Base-by-base conservation (phyloP, 2,329 filamentous ascomycete genomes). In the Fusarium gaditjirri region DNA sequence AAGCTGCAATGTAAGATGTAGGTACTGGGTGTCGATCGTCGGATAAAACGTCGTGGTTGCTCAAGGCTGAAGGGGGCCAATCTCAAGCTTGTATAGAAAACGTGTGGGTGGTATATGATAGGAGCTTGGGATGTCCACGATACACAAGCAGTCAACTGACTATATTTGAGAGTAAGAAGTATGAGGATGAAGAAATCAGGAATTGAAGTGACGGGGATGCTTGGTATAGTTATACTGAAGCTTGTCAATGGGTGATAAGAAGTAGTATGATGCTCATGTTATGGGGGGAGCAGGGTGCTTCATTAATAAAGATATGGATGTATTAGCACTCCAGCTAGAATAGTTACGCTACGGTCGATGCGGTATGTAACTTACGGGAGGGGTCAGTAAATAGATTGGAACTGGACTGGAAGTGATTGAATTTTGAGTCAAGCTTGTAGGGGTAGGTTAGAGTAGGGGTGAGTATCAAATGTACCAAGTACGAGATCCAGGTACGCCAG, bases 331-430 rank as follows among this genome's bases (percentile, higher is more conserved):
- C 64, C 44, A 35, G 27, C 62, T 55, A 64, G 60, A 61, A 59
- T 50, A 65, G 12, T 21, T 29, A 46, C 21, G 25, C 19, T 50
- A 36, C 47, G 44, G 44, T 65, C 38, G 43, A 43, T 46, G 44
- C 54, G 54, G 52, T 58, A 50, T 55, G 49, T 58, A 46, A 46
- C 53, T 46, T 56, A 65, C 62, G 73, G 73, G 68, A 71, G 74
- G 73, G 74, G 73, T 75, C 61, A 76, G 73, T 64, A 75, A 76
- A 65, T 70, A 76, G 61, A 74, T 73, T 73, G 63, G 61, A 66
- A 21, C 47, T 36, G 44, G 29, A 23, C 49, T 31, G 38, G 49
- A 52, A 38, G 23, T 38, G 19, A 52, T 38, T 13, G 49, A 53
- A 53, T 39, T 72, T 72, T 74, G 58, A 36, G 27, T 46, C 16